Base-by-base conservation (phyloP, 2,329 filamentous ascomycete species). In the Trichoderma afroharzianum region DNA sequence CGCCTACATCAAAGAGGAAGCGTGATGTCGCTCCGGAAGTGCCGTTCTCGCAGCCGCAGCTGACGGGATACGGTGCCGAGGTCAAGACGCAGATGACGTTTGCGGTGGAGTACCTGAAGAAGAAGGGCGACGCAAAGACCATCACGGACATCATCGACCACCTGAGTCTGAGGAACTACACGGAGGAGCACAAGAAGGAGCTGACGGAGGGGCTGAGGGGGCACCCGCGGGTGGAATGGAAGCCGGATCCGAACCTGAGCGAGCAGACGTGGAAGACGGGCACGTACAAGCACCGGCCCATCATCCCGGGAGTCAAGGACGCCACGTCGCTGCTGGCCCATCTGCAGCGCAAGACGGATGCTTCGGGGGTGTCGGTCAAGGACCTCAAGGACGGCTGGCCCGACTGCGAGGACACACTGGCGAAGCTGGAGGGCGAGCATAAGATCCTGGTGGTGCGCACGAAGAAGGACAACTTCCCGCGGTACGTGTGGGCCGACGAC, bases 361-460 rank as follows among this genome's bases (percentile, higher is more conserved):
- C 93, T 1, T 90, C 92, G 74, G 94, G 93, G 14, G 88, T 98
- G 69, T 87, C 87, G 47, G 93, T 98, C 74, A 94, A 94, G 80
- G 94, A 98, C 77, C 88, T 99, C 73, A 97, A 97, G 82, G 96
- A 99, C 80, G 96, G 96, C 74, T 99, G 96, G 96, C 90, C 92
- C 28, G 91, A 92, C 76, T 97, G 94, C 78, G 90, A 95, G 73
- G 88, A 91, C 24, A 88, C 92, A 11, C 92, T 99, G 79, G 88
- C 92, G 74, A 86, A 88, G 75, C 87, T 99, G 66, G 95, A 98
- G 83, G 83, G 82, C 53, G 88, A 93, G 79, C 91, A 95, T 78
- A 91, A 92, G 80, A 86, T 98, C 59, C 86, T 98, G 43, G 93
- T 98, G 6, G 92, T 93, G 26, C 90, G 95, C 73, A 95, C 95